A percentile compares a stretch with the other conserved stretches of the same genome.
Conservation (phyloP, 768 basidiomycete genomes). For the Austroboletus festivus region DNA sequence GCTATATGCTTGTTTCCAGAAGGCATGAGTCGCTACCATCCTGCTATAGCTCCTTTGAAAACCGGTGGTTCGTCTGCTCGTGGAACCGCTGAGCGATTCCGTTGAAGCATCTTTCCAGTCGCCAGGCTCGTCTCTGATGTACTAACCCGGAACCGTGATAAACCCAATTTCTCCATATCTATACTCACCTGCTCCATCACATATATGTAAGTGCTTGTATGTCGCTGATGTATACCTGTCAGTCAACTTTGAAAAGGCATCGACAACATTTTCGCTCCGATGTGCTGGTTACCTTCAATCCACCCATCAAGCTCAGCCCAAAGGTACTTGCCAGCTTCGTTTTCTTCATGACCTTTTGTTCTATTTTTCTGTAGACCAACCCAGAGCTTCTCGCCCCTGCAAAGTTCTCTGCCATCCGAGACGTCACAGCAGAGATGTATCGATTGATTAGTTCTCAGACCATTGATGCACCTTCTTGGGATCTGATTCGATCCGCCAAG, state of each 20-base stretch:
- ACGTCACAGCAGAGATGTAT: constrained; percentile 59
- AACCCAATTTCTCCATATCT: constrained; percentile 68
- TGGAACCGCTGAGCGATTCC: neutral
- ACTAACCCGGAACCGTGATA: constrained; percentile 61
- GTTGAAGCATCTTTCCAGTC: constrained; percentile 40
- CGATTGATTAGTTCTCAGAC: constrained; percentile 72
- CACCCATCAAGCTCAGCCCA: constrained; percentile 62
- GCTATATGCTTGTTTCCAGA: constrained; percentile 85
- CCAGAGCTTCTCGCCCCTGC: constrained; percentile 71
- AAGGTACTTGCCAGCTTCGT: constrained; percentile 39
- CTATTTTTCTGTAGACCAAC: constrained; percentile 45
- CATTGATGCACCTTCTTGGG: constrained; percentile 84
- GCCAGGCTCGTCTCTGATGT: constrained; percentile 80
- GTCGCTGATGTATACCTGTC: neutral
- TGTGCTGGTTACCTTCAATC: constrained; percentile 79
- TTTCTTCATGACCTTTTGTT: neutral
- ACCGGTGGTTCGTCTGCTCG: constrained; percentile 63
- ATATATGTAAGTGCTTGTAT: constrained; percentile 54
- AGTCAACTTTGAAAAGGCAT: constrained; percentile 47
- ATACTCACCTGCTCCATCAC: constrained; percentile 79
- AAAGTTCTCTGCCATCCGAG: constrained; percentile 56
- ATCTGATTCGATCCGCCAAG: constrained; percentile 69
- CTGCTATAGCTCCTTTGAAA: constrained; percentile 82
- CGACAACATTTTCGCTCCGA: constrained; percentile 86
- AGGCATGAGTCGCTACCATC: constrained; percentile 82